Evolutionary conservation across 176 grass and related monocot species (phyloP), one percentile per base, ranked within the genome.

Genomic region (Coix lacrymajobi): DNA sequence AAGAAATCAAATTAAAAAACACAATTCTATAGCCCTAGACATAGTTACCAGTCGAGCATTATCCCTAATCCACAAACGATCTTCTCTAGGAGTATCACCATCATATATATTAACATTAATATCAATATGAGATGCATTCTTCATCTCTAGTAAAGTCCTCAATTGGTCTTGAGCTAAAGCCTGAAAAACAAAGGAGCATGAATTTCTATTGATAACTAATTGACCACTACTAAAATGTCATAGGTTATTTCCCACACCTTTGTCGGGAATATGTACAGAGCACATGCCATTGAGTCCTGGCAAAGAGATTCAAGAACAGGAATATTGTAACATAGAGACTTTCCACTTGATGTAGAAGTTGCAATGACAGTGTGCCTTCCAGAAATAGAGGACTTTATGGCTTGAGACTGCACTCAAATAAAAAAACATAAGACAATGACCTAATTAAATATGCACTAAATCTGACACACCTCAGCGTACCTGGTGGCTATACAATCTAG

Each of bases 111-210:
- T 73, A 71, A 95, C 63, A 83, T 89, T 61, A 71, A 98, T 65
- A 87, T 88, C 87, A 77, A 71, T 34, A 84, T 86, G 68, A 86
- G 93, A 78, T 62, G 73, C 71, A 57, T 88, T 89, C 51, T 87
- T 94, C 88, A 98, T 90, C 85, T 90, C 71, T 49, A 90, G 43
- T 67, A 93, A 89, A 80, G 75, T 91, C 84, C 89, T 95, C 67
- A 95, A 81, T 34, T 98, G 96, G 85, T 98, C 92, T 91, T 95
- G 96, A 88, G 96, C 91, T 86, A 98, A 95, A 79, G 96, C 96
- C 96, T 98, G 61, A 57, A 85, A 87, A 81, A 78, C 17, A 82
- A 87, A 81, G 34, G 20, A 62, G 62, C 8, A 32, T 89, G 13
- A 24, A 54, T 60, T 60, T 72, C 49, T 51, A 6, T 43, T 71